Conservation (phyloP, 2,329 filamentous ascomycete species). For the Clonostachys rosea region DNA sequence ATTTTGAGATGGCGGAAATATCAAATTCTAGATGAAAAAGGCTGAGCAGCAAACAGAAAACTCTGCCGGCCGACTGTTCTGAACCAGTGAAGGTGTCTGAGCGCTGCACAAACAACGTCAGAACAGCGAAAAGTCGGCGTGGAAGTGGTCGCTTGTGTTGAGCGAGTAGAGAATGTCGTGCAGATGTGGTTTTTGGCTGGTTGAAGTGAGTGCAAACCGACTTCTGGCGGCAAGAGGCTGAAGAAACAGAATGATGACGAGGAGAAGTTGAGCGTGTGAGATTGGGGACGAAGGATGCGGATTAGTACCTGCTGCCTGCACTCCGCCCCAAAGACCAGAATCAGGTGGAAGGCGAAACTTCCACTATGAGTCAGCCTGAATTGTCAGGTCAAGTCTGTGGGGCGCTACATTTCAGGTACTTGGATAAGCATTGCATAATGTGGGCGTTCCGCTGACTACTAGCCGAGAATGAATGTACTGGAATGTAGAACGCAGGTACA, state of each 20-base stretch:
- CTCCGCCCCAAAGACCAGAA: neutral
- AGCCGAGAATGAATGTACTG: no score
- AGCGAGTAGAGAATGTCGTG: neutral
- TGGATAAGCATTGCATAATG: no score
- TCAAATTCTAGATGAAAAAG: neutral
- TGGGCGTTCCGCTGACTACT: no score
- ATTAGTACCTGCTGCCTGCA: conserved; percentile 5
- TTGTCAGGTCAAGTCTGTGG: no score
- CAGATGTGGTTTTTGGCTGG: neutral
- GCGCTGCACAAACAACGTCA: conserved; percentile 19
- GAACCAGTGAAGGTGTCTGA: conserved; percentile 63
- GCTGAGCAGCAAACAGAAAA: conserved; percentile 1
- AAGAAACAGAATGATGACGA: conserved; percentile 10
- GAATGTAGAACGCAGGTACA: no score
- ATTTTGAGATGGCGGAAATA: neutral
- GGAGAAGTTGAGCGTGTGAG: conserved; percentile 6
- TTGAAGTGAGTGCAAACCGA: conserved; percentile 19
- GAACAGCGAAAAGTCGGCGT: conserved; percentile 29
- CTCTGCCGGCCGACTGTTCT: conserved; percentile 30
- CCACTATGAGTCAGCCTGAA: neutral
- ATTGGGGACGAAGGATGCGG: neutral
- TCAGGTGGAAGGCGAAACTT: neutral
- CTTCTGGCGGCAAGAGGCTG: conserved; percentile 26
- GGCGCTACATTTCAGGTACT: no score
- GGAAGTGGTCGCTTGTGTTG: conserved; percentile 9